phyloP scores from a whole-genome alignment of 805 yeast genomes.

The Barnettozyma vustinii region DNA sequence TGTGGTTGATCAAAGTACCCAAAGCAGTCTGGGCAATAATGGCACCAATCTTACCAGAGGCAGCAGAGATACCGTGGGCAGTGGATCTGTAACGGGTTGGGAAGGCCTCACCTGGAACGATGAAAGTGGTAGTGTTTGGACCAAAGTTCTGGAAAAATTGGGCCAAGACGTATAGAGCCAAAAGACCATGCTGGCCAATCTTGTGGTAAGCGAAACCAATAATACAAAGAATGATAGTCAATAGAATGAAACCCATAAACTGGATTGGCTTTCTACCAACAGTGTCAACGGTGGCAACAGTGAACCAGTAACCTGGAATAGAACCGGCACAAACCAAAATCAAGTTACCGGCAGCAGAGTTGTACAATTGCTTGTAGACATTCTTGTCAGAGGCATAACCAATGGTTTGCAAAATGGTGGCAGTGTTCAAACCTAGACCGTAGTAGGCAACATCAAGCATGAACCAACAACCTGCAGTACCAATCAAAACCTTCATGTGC shows the following conservation, averaged over 20 bases:
- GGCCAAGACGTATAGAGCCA: slow-evolving; percentile 72
- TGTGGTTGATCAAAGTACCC: slow-evolving; percentile 78
- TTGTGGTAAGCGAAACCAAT: slow-evolving; percentile 83
- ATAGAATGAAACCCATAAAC: slow-evolving; percentile 63
- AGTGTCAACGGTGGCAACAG: slow-evolving; percentile 74
- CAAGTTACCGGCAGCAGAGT: slow-evolving; percentile 87
- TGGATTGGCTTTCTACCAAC: slow-evolving; percentile 86
- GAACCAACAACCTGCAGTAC: slow-evolving; percentile 93
- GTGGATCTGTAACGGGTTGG: slow-evolving; percentile 95
- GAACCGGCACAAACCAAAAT: slow-evolving; percentile 93
- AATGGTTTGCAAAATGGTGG: slow-evolving; percentile 72
- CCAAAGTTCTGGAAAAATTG: slow-evolving; percentile 92
- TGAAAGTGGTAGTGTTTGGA: slow-evolving; percentile 88
- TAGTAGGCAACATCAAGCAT: slow-evolving; percentile 85
- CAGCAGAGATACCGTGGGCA: slow-evolving; percentile 94
- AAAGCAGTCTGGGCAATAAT: slow-evolving; percentile 84
- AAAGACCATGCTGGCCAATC: slow-evolving; percentile 56
- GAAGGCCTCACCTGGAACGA: slow-evolving; percentile 87
- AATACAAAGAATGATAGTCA: slow-evolving; percentile 68
- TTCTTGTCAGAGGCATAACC: slow-evolving; percentile 74
- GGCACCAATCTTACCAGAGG: slow-evolving; percentile 88
- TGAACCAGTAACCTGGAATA: slow-evolving; percentile 88
- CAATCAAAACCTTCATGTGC: slow-evolving; percentile 72
- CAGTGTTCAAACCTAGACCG: slow-evolving; percentile 81
- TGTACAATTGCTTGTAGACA: slow-evolving; percentile 64